Base-by-base conservation (phyloP, 345 rosid species). In the Ceriops decandra region DNA sequence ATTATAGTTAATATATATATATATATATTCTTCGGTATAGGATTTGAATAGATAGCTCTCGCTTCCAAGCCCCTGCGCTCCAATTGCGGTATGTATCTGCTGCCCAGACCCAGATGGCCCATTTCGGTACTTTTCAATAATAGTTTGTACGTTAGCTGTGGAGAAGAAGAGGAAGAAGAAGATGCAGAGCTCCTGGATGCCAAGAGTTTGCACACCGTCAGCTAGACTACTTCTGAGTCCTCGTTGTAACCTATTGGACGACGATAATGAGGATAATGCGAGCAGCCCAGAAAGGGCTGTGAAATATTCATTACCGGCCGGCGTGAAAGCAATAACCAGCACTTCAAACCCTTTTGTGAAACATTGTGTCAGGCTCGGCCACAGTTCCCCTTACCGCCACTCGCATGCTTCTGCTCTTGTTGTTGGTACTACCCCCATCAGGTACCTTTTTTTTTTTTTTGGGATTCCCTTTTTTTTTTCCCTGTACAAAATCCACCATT, bases 331-430 rank as follows among this genome's bases (percentile, higher is more conserved):
- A 64, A 85, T 93, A 57, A 70, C 86, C 3, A 89, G 97, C 79
- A 77, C 93, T 21, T 75, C 95, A 47, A 93, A 93, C 80, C 87
- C 97, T 33, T 89, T 89, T 70, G 86, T 93, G 35, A 91, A 88
- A 77, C 97, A 91, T 83, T 93, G 98, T 71, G 81, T 88, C 54
- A 93, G 88, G 87, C 97, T 93, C 57, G 85, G 84, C 7, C 88
- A 78, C 51, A 86, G 82, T 85, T 83, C 98, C 46, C 83, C 93
- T 71, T 91, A 93, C 64, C 96, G 98, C 61, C 91, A 88, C 79
- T 72, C 85, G 46, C 91, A 91, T 80, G 78, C 80, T 67, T 85
- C 91, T 58, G 90, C 78, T 82, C 87, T 93, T 28, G 82, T 93
- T 75, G 86, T 93, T 64, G 97, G 99, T 54, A 61, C 88, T 51